Conservation (phyloP, 306 rosid species). For the Cicer pinnatifidum region DNA sequence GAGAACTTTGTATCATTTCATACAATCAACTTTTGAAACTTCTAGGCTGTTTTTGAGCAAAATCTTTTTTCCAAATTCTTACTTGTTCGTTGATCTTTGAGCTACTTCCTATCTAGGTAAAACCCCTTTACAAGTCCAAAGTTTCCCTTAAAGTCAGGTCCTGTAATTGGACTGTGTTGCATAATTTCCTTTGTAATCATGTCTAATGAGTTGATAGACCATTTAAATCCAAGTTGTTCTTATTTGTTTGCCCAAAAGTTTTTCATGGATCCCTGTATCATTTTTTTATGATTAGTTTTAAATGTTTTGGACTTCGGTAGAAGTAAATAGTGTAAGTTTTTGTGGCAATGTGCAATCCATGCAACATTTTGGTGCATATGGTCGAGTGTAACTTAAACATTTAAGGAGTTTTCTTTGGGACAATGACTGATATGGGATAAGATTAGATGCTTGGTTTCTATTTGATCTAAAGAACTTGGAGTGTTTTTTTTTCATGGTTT, state of each 20-base stretch:
- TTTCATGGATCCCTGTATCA: background rate
- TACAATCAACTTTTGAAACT: background rate
- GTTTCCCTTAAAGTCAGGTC: background rate
- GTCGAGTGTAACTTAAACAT: slow-evolving; percentile 4
- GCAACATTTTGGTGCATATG: slow-evolving; percentile 15
- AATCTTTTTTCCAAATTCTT: background rate
- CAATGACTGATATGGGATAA: slow-evolving; percentile 18
- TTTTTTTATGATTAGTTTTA: slow-evolving; percentile 8
- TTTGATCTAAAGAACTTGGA: slow-evolving; percentile 3
- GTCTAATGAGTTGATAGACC: background rate
- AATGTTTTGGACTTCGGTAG: slow-evolving; percentile 4
- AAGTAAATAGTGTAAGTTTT: slow-evolving; percentile 5
- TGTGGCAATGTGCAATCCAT: slow-evolving; percentile 18
- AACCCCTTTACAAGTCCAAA: background rate
- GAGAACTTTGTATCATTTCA: slow-evolving; percentile 1
- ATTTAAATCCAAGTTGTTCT: background rate
- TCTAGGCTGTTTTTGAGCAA: background rate
- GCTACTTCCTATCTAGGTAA: slow-evolving; percentile 12
- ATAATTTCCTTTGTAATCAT: slow-evolving; percentile 12
- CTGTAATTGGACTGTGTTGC: background rate
- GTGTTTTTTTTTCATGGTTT: too few relatives aligned
- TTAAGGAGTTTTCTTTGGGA: slow-evolving; percentile 20
- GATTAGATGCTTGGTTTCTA: slow-evolving; percentile 6
- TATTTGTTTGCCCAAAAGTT: background rate
- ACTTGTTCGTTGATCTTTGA: background rate